Base-by-base conservation (phyloP, 73 alveolate genomes). In the Paramecium tetraurelia region DNA sequence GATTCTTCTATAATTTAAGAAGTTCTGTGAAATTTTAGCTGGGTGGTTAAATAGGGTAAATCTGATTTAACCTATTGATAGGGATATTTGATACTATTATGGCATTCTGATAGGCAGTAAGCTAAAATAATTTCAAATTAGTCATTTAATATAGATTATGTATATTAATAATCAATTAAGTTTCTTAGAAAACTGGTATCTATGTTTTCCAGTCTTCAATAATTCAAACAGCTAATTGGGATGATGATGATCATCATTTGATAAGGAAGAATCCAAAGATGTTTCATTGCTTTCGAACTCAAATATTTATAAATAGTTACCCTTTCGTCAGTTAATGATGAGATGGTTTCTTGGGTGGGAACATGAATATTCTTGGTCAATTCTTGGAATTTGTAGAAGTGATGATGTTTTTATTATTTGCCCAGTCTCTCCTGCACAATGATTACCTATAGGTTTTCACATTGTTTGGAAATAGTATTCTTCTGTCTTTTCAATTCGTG, bases 221-320 rank as follows among this genome's bases (percentile, higher is more conserved):
- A 38, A 29, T 75, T 75, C 58, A 35, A 68, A 33, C 10, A 68
- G 27, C 9, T 68, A 21, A 33, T 35, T 68, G 4, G 85, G 85
- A 68, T 4, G 35, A 41, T 44, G 36, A 44, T 16, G 7, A 20
- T 80, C 90, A 80, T 80, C 90, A 80, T 80, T 80, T 9, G 76
- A 44, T 24, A 80, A 80, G 22, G 90, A 80, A 48, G 90, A 80
- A 22, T 80, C 57, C 50, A 80, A 80, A 24, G 46, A 24, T 43
- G 90, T 80, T 46, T 80, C 90, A 80, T 80, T 20, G 57, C 90
- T 80, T 80, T 80, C 90, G 29, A 80, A 80, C 90, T 80, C 48
- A 3, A 22, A 44, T 44, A 44, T 80, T 41, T 8, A 31, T 24
- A 1, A 5, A 27, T 7, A 12, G 57, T 18, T 80, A 80, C 90